Evolutionary conservation across 495 filamentous ascomycete species (phyloP), one percentile per base, ranked within the genome.

Genomic region (Hypoxylon fragiforme): DNA sequence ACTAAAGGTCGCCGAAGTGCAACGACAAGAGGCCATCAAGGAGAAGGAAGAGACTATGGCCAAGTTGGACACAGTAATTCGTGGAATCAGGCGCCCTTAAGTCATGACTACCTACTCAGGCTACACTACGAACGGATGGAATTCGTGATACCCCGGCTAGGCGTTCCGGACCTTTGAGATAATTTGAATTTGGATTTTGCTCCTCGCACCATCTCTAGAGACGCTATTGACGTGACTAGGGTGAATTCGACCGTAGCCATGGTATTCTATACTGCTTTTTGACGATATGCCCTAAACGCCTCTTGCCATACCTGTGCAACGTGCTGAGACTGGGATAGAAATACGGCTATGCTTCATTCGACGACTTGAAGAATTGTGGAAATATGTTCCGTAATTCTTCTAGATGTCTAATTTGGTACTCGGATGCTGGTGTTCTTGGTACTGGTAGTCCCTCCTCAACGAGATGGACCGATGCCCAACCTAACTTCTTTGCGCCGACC

Each of bases 401-500:
- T 19, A 97, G 73, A 50, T 80, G 78, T 21, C 77, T 74, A 53
- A 97, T 84, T 62, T 86, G 80, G 63, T 86, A 83, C 54, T 86
- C 79, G 31, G 82, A 83, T 7, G 85, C 86, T 37, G 71, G 81
- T 3, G 72, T 74, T 20, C 64, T 64, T 0, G 90, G 91, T 12
- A 74, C 60, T 18, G 78, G 73, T 31, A 87, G 69, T 1, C 73
- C 79, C 7, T 86, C 80, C 61, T 96, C 92, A 0, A 97, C 80
- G n/a, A 95, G 75, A 67, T 97, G 91, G 21, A 77, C 87, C 0
- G 84, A 76, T 1, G 77, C 85, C 91, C 91, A 97, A 9, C 91
- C 91, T 24, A 91, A 75, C 21, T 80, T 80, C 41, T 86, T 78
- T 0, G 88, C 87, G 56, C 81, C 80, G 41, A 74, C 80, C 63